Evolutionary conservation across 2,329 filamentous ascomycete species (phyloP), one percentile per base, ranked within the genome.

Genomic region (Metarhizium sp.): DNA sequence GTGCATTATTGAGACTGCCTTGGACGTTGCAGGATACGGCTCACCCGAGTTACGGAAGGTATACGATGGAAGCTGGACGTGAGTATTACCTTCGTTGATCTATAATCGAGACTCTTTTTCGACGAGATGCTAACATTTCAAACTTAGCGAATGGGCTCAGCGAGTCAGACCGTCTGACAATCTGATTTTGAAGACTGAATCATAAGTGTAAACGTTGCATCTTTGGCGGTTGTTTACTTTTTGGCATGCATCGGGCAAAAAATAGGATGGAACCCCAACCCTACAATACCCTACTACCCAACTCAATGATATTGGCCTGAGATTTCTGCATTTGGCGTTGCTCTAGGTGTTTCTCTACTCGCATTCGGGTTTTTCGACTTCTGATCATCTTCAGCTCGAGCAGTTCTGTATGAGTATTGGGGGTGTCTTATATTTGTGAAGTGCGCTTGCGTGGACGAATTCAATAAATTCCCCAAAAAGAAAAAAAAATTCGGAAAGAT

Each of bases 51-150:
- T 81, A 54, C 82, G 89, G 61, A 85, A 81, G 66, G 78, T 99
- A 25, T 99, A 99, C 66, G 94, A 99, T 69, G 94, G 94, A 50
- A 96, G 92, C 71, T 99, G 94, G 94, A 97, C 94, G 81, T 95
- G 77, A 84, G 88, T 86, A 10, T 11, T 55, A 29, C 43, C 14
- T 36, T n/a, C 13, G 6, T 34, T n/a, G 47, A 29, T 8, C 13
- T 32, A 5, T 16, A 16, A 47, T 7, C 47, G 10, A 49, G 13
- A 30, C 8, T 16, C 10, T n/a, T 29, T 43, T 10, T 16, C 7
- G 18, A 30, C 48, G 2, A 52, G 34, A 50, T 40, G 38, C 67
- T 72, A 64, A 73, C 66, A 54, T 34, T 45, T 16, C 57, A 8
- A 52, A 7, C 2, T n/a, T 55, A 85, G 82, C 29, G 82, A 85